These are phyloP conservation scores for Cryptosporidium ryanae DNA, from an alignment of 169 alveolate genomes.

Conservation along the genomic window DNA sequence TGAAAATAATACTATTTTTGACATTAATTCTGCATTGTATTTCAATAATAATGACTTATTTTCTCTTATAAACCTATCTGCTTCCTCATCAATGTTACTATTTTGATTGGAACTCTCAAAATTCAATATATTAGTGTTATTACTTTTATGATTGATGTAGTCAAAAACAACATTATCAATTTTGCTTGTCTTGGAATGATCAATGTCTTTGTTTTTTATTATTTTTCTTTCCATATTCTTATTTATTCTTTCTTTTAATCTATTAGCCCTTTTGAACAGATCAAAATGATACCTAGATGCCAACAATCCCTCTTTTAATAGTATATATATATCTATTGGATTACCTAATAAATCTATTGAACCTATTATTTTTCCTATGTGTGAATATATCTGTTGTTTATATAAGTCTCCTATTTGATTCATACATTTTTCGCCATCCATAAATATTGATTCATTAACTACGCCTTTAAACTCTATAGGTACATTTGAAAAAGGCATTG, in stretches of 20 bases:
- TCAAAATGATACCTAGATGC: constrained; percentile 52
- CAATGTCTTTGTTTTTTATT: neutral
- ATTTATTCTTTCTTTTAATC: constrained; percentile 32
- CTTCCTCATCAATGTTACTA: constrained; percentile 18
- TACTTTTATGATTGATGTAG: neutral
- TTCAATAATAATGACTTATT: constrained; percentile 34
- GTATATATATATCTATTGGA: constrained; percentile 55
- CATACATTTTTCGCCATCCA: constrained; percentile 40
- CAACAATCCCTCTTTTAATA: constrained; percentile 43
- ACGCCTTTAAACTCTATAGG: constrained; percentile 63
- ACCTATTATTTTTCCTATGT: constrained; percentile 41
- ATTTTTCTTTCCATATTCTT: constrained; percentile 13
- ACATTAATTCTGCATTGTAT: constrained; percentile 45
- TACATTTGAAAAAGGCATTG: constrained; percentile 65
- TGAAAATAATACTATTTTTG: constrained; percentile 34
- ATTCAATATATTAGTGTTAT: neutral
- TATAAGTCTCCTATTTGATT: constrained; percentile 29
- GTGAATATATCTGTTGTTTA: constrained; percentile 47
- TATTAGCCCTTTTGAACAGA: constrained; percentile 31
- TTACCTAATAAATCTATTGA: constrained; percentile 57
- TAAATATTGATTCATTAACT: constrained; percentile 37
- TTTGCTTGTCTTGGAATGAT: neutral
- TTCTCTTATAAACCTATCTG: constrained; percentile 9
- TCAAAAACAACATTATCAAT: neutral
- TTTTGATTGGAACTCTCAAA: neutral